Conservation (phyloP, 202 grass and related monocot genomes). For the Dendrocalamus latiflorus region DNA sequence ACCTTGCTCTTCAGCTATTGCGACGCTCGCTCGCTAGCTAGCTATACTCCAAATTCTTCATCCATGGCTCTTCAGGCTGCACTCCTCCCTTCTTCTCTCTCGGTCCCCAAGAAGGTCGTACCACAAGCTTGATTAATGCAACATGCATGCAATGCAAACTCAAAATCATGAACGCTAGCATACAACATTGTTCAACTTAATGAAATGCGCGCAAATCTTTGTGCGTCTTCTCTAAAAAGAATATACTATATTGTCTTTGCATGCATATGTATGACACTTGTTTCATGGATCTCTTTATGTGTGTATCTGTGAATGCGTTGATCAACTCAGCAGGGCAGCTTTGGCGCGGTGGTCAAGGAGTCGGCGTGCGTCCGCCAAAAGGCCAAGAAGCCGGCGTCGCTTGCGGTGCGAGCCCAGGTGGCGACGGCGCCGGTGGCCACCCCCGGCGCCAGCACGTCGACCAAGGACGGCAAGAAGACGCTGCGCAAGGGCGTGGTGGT, state of each 20-base stretch:
- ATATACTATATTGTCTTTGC: not conserved
- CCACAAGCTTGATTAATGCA: not conserved
- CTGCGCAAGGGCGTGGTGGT: constrained; percentile 84
- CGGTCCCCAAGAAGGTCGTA: constrained; percentile 71
- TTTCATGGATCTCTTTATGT: not conserved
- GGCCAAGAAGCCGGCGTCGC: not conserved
- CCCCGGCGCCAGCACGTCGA: constrained; percentile 22
- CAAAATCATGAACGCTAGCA: not conserved
- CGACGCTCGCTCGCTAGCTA: too few relatives aligned
- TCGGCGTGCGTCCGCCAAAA: constrained; percentile 38
- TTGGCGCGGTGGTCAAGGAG: constrained; percentile 35
- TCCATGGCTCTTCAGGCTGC: constrained; percentile 66
- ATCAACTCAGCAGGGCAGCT: constrained; percentile 15
- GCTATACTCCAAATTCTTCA: not conserved
- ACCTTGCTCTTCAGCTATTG: too few relatives aligned
- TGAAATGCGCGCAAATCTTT: too few relatives aligned
- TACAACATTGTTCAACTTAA: too few relatives aligned
- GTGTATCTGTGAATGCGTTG: not conserved
- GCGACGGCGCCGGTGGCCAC: constrained; percentile 44
- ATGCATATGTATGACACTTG: not conserved
- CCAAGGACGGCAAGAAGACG: constrained; percentile 54
- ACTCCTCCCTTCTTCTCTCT: constrained; percentile 58
- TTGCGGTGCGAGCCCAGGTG: constrained; percentile 49
- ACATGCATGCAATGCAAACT: not conserved
- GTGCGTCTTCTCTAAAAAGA: too few relatives aligned